Base-by-base conservation (phyloP, 2,329 filamentous ascomycete species). In the Aspergillus sp. region DNA sequence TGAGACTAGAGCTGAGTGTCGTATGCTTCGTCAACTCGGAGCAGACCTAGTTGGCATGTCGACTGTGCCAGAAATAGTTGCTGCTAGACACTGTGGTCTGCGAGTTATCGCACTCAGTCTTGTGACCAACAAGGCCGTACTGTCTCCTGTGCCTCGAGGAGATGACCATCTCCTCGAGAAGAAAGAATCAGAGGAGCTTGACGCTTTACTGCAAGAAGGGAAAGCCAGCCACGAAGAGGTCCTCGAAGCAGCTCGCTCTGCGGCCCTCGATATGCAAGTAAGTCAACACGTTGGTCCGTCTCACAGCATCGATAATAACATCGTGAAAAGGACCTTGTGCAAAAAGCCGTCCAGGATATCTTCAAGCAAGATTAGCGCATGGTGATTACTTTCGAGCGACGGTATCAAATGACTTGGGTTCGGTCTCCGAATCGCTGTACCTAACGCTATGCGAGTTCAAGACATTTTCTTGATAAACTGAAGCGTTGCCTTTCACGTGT, bases 11-110 rank as follows among this genome's bases (percentile, higher is more conserved):
- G 81, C 81, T 1, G 82, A 85, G 61, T 84, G 81, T 59, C 75
- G 81, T 15, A 77, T 84, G 75, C 70, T 85, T 50, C 73, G 73
- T 35, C 70, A 70, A 43, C 65, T 84, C 5, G 82, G 83, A 5
- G 82, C 81, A n/a, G 82, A 85, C 59, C 69, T 85, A n/a, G 82
- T 85, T 2, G 82, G 82, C 12, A 85, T 86, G 83, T 84, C 80
- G 27, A 85, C 83, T 0, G 81, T 85, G 23, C 83, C 83, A 6
- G 83, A 86, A 60, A 82, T 85, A 45, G 76, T 85, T 44, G 80
- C 82, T 13, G 82, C 82, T 27, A 74, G 83, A 53, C 83, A 86
- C 62, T 76, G 74, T 46, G 79, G 78, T n/a, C 75, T 85, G 56
- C 71, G 77, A 23, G 78, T 86, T 5, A 67, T 85, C 33, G 83